These are phyloP conservation scores for Artomyces pyxidatus DNA, from an alignment of 768 basidiomycete genomes.

Conservation along the genomic window DNA sequence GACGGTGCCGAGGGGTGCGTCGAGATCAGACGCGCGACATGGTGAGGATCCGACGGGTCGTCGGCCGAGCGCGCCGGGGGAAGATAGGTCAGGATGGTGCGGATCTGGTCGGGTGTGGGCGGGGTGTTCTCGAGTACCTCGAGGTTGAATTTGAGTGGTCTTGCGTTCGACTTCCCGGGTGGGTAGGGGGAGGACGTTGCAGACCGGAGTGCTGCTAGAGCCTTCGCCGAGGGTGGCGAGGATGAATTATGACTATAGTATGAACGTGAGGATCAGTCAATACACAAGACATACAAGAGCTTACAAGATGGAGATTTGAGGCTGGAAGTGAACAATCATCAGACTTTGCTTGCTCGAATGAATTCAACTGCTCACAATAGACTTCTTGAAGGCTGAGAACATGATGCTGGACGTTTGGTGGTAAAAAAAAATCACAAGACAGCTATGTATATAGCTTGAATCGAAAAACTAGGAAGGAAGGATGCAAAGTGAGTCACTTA, in stretches of 20 bases:
- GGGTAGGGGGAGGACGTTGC: slow-evolving; percentile 60
- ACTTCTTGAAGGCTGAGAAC: slow-evolving; percentile 15
- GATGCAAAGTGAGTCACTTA: no score
- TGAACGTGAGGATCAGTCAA: not conserved
- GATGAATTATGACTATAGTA: slow-evolving; percentile 50
- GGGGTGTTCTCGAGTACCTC: slow-evolving; percentile 58
- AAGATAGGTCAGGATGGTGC: slow-evolving; percentile 57
- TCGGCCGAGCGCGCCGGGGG: slow-evolving; percentile 24
- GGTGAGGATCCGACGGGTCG: slow-evolving; percentile 17
- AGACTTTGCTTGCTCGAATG: not conserved
- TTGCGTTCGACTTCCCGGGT: slow-evolving; percentile 31
- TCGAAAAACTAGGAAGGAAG: no score
- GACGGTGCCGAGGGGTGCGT: slow-evolving; percentile 44
- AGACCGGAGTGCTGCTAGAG: slow-evolving; percentile 49
- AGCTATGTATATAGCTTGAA: no score
- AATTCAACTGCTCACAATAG: slow-evolving; percentile 11
- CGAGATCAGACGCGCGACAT: slow-evolving; percentile 42
- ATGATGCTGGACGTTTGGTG: no score
- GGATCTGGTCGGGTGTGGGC: slow-evolving; percentile 62
- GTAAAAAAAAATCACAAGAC: no score
- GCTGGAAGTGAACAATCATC: not conserved
- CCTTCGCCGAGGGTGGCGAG: slow-evolving; percentile 57
- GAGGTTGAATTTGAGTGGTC: slow-evolving; percentile 61
- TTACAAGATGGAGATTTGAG: slow-evolving; percentile 15
- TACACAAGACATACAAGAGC: not conserved